A percentile compares a stretch with the other conserved stretches of the same genome.
Conservation (phyloP, 106 monocot species). For the Dioscorea dumetorum region DNA sequence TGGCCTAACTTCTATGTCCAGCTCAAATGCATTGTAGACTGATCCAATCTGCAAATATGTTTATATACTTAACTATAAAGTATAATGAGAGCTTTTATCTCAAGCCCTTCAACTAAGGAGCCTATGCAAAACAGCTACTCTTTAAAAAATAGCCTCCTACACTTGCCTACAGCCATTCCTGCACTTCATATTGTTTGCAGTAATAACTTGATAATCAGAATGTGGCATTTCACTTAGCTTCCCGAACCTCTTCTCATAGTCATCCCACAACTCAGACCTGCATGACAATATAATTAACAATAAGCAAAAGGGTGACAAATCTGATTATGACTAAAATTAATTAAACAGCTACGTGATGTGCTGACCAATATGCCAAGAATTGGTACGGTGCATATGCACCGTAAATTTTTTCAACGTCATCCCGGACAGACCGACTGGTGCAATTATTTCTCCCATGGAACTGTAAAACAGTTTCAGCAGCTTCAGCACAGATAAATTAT, state of each 20-base stretch:
- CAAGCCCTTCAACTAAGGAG: too few relatives aligned
- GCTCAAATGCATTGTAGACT: too few relatives aligned
- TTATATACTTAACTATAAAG: too few relatives aligned
- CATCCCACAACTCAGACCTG: slow-evolving; percentile 74
- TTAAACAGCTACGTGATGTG: not conserved
- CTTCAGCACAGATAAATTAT: too few relatives aligned
- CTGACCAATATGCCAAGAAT: slow-evolving; percentile 81
- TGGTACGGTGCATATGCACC: slow-evolving; percentile 64
- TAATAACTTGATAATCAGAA: slow-evolving; percentile 41
- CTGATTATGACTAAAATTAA: not conserved
- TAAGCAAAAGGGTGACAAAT: not conserved
- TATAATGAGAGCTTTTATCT: too few relatives aligned
- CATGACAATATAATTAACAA: not conserved
- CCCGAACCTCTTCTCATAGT: slow-evolving; percentile 63
- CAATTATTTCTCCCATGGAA: slow-evolving; percentile 32
- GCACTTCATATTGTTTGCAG: slow-evolving; percentile 62
- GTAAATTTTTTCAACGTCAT: slow-evolving; percentile 44
- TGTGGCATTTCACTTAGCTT: slow-evolving; percentile 51
- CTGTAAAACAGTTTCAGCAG: slow-evolving; percentile 17
- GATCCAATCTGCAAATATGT: too few relatives aligned
- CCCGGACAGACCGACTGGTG: slow-evolving; percentile 15
- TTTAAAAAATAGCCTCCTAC: too few relatives aligned
- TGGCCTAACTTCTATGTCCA: too few relatives aligned
- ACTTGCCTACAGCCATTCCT: slow-evolving; percentile 4
- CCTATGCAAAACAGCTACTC: too few relatives aligned